A percentile compares a stretch with the other conserved stretches of the same genome.
phyloP scores from a whole-genome alignment of 2,329 filamentous ascomycete species.

The Ascochyta clinopodiicola region DNA sequence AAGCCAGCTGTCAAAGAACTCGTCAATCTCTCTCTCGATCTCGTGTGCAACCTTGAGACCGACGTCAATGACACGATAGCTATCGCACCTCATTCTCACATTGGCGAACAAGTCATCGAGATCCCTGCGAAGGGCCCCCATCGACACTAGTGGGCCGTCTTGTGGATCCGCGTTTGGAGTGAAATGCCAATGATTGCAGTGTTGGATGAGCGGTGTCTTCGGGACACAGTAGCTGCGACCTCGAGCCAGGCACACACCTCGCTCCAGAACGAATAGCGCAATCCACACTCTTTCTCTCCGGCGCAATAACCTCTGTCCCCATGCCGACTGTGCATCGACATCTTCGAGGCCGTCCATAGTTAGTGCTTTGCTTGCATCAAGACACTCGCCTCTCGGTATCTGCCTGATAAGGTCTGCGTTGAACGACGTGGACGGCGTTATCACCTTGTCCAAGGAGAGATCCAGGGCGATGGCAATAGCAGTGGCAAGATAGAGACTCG shows the following conservation, averaged over 20 bases:
- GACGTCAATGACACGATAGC: conserved; percentile 58
- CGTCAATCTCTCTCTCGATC: conserved; percentile 61
- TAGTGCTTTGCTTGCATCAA: conserved; percentile 70
- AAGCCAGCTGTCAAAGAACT: conserved; percentile 71
- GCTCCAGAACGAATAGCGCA: conserved; percentile 73
- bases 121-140: conserved; percentile 72
- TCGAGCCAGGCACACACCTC: conserved; percentile 74
- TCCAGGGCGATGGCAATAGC: conserved; percentile 74
- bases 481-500: conserved; percentile 73
- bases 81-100: conserved; percentile 66
- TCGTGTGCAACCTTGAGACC: conserved; percentile 59
- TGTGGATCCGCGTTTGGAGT: conserved; percentile 68
- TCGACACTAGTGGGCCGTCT: conserved; percentile 74
- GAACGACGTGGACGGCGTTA: conserved; percentile 62
- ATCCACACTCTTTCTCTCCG: conserved; percentile 74
- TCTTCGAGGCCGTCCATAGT: conserved; percentile 72
- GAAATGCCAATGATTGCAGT: conserved; percentile 73
- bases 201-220: conserved; percentile 68
- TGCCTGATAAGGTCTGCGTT: conserved; percentile 54
- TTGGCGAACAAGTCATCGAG: conserved; percentile 65
- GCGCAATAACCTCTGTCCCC: conserved; percentile 67
- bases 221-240: conserved; percentile 73
- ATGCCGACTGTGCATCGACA: conserved; percentile 65
- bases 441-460: conserved; percentile 72
- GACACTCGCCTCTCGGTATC: conserved; percentile 70